Evolutionary conservation across 2,329 filamentous ascomycete species (phyloP).

Genomic region (Thelonectria rubi): DNA sequence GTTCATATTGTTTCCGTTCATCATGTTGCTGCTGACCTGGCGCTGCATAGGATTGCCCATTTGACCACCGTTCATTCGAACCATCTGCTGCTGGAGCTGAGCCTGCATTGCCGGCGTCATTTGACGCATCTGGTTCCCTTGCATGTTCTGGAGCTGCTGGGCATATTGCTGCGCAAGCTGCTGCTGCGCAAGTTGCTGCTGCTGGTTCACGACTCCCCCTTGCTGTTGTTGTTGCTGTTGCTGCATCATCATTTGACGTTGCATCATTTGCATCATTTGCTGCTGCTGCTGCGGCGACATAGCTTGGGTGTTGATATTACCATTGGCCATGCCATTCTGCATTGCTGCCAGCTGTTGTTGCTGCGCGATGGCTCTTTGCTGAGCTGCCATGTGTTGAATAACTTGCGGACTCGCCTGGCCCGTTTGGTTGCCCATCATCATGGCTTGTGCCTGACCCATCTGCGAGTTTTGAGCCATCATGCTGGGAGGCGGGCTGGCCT

Average conservation of each 20-base stretch:
- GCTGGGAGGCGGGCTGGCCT: constrained; percentile 68
- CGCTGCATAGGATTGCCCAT: constrained; percentile 46
- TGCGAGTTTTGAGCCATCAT: constrained; percentile 68
- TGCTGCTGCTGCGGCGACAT: constrained; percentile 51
- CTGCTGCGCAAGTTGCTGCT: constrained; percentile 45
- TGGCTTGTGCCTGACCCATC: constrained; percentile 55
- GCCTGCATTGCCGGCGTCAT: constrained; percentile 49
- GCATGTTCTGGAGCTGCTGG: constrained; percentile 55
- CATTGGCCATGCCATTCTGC: constrained; percentile 50
- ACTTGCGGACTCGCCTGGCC: constrained; percentile 50
- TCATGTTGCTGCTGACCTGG: constrained; percentile 50
- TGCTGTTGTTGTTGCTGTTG: constrained; percentile 42
- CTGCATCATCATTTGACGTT: constrained; percentile 51
- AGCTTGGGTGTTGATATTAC: constrained; percentile 48
- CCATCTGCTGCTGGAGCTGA: constrained; percentile 50
- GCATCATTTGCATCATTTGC: constrained; percentile 50
- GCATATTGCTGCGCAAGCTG: constrained; percentile 56
- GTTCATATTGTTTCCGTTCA: constrained; percentile 52
- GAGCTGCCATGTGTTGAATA: constrained; percentile 58
- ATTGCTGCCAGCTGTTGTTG: constrained; percentile 55
- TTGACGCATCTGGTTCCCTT: constrained; percentile 46
- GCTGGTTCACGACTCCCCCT: constrained; percentile 54
- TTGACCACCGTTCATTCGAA: constrained; percentile 47
- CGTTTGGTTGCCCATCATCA: constrained; percentile 64
- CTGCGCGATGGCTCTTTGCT: constrained; percentile 57